phyloP scores from a whole-genome alignment of 768 basidiomycete genomes.

The Plicaturopsis crispa region DNA sequence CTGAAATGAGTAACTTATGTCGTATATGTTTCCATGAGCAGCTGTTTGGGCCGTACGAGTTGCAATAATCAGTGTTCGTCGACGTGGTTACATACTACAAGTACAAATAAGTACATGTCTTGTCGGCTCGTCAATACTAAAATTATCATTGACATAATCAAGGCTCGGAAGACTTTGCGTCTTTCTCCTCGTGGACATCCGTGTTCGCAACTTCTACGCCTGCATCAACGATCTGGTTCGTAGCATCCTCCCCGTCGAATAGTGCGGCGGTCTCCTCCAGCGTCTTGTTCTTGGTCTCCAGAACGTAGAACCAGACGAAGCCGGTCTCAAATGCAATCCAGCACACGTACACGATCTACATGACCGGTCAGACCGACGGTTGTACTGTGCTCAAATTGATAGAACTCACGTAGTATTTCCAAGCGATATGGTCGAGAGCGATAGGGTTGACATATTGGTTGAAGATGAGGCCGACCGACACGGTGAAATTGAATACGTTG shows the following conservation, averaged over 20 bases:
- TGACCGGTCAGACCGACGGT: slow-evolving; percentile 6
- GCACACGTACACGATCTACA: slow-evolving; percentile 64
- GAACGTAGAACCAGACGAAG: slow-evolving; percentile 58
- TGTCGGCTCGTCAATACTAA: no score
- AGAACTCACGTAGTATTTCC: slow-evolving; percentile 67
- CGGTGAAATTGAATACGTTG: slow-evolving; percentile 71
- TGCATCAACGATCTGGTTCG: slow-evolving; percentile 29
- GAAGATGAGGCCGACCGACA: slow-evolving; percentile 78
- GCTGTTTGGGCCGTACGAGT: no score
- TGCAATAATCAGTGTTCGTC: no score
- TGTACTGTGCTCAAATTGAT: neutral
- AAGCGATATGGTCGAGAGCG: slow-evolving; percentile 52
- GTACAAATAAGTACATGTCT: no score
- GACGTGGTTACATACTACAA: no score
- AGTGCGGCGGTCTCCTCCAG: slow-evolving; percentile 79
- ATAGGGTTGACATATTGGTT: slow-evolving; percentile 87
- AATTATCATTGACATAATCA: no score
- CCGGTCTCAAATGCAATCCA: slow-evolving; percentile 63
- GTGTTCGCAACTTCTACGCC: slow-evolving; percentile 43
- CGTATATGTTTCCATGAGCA: no score
- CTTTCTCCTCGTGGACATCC: no score
- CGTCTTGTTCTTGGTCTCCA: slow-evolving; percentile 67
- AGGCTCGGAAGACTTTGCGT: no score
- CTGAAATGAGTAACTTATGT: no score
- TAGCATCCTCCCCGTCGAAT: slow-evolving; percentile 64